phyloP scores from a whole-genome alignment of 2,329 filamentous ascomycete genomes.

The Monilinia vaccinii-corymbosi region DNA sequence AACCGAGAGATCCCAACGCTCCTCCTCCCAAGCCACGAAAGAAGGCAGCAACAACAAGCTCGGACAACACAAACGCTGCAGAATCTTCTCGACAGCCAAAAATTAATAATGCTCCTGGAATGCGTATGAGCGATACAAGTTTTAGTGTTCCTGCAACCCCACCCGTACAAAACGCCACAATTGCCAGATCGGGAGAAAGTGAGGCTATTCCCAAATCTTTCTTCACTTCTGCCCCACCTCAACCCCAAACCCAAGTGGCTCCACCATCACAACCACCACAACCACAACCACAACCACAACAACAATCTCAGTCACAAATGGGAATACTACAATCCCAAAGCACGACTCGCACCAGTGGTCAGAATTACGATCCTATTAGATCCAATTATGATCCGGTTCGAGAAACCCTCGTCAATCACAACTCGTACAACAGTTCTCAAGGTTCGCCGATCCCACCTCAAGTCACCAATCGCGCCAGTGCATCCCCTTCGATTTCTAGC shows the following conservation, averaged over 20 bases:
- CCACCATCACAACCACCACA: neutral
- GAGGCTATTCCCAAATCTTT: slow-evolving; percentile 32
- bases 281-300: slow-evolving; percentile 9
- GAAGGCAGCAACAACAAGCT: slow-evolving; percentile 34
- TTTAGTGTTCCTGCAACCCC: slow-evolving; percentile 15
- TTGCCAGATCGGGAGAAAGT: slow-evolving; percentile 31
- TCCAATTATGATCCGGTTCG: slow-evolving; percentile 58
- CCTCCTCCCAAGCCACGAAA: slow-evolving; percentile 46
- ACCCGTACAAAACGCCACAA: slow-evolving; percentile 1
- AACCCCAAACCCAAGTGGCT: slow-evolving; percentile 1
- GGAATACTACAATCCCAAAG: slow-evolving; percentile 30
- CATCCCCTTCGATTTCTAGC: slow-evolving; percentile 85
- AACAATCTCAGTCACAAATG: neutral
- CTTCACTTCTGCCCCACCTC: slow-evolving; percentile 17
- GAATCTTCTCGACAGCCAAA: slow-evolving; percentile 8
- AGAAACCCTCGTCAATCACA: slow-evolving; percentile 45
- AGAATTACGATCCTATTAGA: slow-evolving; percentile 84
- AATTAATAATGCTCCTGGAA: neutral
- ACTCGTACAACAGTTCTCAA: slow-evolving; percentile 36
- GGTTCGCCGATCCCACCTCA: slow-evolving; percentile 37
- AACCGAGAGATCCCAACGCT: slow-evolving; percentile 51
- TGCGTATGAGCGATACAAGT: slow-evolving; percentile 4
- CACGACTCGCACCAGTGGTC: slow-evolving; percentile 58
- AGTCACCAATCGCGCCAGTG: slow-evolving; percentile 63
- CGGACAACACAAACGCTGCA: slow-evolving; percentile 19